Base-by-base conservation (phyloP, 768 basidiomycete genomes). In the Mycena polygramma region DNA sequence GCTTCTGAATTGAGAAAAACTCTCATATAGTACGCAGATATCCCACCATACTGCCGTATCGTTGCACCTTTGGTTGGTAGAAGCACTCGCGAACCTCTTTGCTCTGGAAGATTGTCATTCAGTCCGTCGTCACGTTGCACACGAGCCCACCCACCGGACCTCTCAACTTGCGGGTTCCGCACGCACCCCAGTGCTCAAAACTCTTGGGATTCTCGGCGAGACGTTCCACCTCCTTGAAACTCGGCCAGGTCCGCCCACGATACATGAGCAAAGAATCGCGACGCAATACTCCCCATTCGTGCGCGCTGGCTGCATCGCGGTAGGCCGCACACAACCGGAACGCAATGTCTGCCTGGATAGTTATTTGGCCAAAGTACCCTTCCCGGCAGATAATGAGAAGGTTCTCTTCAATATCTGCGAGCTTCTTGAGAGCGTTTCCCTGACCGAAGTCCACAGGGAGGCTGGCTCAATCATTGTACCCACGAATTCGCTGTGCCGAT, bases 261-360 rank as follows among this genome's bases (percentile, higher is more conserved):
- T 37, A 39, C 45, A 41, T 0, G 8, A 37, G 55, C 58, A 63
- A 9, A 10, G 39, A 22, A 35, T 69, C 68, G 1, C 62, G 68
- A 17, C 62, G 52, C 11, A 69, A 57, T 26, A 0, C 62, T 43
- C 58, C 68, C 68, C 68, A 69, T 11, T 63, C 10, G 8, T 24
- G 54, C 8, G 63, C 69, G 35, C 59, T 70, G 11, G 26, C 63
- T 11, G 58, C 69, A 61, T 66, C 63, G 20, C 69, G 58, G 17
- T 65, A 61, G 3, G 11, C 54, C 15, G 69, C 69, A 45, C 69
- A 70, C 26, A 70, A 41, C 35, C 60, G 30, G 24, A 70, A 70
- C 39, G 69, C 69, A 57, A 65, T 58, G 49, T 65, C 24, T 41
- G 69, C 69, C 11, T 63, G 59, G 7, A 6, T 15, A 0, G 13